Percentiles rank a stretch among this genome's conserved stretches.
Evolutionary conservation across 352 stramenopile species (phyloP).

Genomic region (Pythium folliculosum): DNA sequence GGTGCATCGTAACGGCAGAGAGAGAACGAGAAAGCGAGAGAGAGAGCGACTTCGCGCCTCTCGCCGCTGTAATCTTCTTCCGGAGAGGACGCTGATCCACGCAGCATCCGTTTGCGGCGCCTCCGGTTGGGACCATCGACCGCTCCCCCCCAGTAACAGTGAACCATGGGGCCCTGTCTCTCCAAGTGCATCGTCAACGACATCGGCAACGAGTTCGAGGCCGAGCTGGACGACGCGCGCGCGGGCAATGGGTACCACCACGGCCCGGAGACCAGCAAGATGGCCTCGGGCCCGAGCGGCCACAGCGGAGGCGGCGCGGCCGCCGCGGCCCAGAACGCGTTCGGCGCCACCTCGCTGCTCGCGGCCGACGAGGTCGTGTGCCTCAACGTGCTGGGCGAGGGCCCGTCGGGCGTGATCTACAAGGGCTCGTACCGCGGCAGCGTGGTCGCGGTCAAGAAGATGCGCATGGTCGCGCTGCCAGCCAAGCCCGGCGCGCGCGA

Average conservation of each 20-base stretch:
- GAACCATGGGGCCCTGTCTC: constrained; percentile 79
- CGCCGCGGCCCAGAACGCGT: constrained; percentile 30
- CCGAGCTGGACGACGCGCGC: constrained; percentile 76
- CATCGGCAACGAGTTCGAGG: constrained; percentile 84
- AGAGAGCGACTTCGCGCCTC: too few species aligned
- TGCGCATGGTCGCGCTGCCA: constrained; percentile 73
- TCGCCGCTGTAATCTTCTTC: too few species aligned
- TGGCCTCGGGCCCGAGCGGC: constrained; percentile 3
- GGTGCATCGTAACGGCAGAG: too few species aligned
- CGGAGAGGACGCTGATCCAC: too few species aligned
- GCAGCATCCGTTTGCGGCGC: background rate
- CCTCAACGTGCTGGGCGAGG: constrained; percentile 76
- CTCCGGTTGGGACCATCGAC: too few species aligned
- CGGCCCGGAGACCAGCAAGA: constrained; percentile 40
- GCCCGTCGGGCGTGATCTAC: constrained; percentile 79
- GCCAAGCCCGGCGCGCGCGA: constrained; percentile 61
- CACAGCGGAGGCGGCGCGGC: background rate
- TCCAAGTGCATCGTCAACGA: constrained; percentile 85
- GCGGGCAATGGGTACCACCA: constrained; percentile 41
- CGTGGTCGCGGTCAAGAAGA: constrained; percentile 86
- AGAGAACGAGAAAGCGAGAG: too few species aligned
- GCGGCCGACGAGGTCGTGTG: constrained; percentile 85
- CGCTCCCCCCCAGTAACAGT: background rate
- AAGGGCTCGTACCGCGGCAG: constrained; percentile 86
- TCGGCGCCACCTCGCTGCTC: constrained; percentile 75